A percentile compares a stretch with the other conserved stretches of the same genome.
Evolutionary conservation across 2,329 filamentous ascomycete genomes (phyloP).

Genomic region (Diaporthe vexans): DNA sequence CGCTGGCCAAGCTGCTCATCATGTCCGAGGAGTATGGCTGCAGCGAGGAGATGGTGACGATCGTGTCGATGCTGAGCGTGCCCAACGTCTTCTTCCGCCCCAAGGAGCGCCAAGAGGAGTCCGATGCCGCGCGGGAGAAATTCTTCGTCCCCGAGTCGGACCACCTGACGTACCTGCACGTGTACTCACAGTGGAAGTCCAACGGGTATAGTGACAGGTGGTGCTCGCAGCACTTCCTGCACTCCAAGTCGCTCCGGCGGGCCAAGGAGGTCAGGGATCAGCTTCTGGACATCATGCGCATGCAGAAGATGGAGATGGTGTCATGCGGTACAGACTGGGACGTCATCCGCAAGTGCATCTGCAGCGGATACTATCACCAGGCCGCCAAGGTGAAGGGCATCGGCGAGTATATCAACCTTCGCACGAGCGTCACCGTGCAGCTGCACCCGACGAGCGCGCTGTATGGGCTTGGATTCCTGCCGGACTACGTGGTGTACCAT

Average conservation of each 20-base stretch:
- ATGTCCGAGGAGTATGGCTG: slow-evolving; percentile 91
- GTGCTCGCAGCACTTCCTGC: slow-evolving; percentile 94
- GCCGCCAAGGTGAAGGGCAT: slow-evolving; percentile 96
- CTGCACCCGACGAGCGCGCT: slow-evolving; percentile 94
- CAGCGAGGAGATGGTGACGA: slow-evolving; percentile 97
- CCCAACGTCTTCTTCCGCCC: slow-evolving; percentile 97
- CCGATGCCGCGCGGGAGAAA: slow-evolving; percentile 94
- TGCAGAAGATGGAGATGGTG: slow-evolving; percentile 88
- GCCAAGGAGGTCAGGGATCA: slow-evolving; percentile 97
- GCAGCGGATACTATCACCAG: slow-evolving; percentile 98
- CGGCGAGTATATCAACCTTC: slow-evolving; percentile 96
- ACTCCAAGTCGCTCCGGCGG: slow-evolving; percentile 91
- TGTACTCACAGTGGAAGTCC: slow-evolving; percentile 94
- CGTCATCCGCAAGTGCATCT: slow-evolving; percentile 94
- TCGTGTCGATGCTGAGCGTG: slow-evolving; percentile 97
- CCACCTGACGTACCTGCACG: slow-evolving; percentile 94
- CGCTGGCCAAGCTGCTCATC: slow-evolving; percentile 93
- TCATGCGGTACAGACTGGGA: slow-evolving; percentile 99
- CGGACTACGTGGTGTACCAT: slow-evolving; percentile 98
- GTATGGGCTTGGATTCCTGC: slow-evolving; percentile 92
- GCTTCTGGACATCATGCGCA: slow-evolving; percentile 91
- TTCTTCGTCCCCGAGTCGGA: slow-evolving; percentile 99
- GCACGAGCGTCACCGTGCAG: slow-evolving; percentile 93
- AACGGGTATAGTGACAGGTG: slow-evolving; percentile 92
- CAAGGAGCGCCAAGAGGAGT: slow-evolving; percentile 96